Conservation (phyloP, 139 green algal genomes). For the Volvox africanus region DNA sequence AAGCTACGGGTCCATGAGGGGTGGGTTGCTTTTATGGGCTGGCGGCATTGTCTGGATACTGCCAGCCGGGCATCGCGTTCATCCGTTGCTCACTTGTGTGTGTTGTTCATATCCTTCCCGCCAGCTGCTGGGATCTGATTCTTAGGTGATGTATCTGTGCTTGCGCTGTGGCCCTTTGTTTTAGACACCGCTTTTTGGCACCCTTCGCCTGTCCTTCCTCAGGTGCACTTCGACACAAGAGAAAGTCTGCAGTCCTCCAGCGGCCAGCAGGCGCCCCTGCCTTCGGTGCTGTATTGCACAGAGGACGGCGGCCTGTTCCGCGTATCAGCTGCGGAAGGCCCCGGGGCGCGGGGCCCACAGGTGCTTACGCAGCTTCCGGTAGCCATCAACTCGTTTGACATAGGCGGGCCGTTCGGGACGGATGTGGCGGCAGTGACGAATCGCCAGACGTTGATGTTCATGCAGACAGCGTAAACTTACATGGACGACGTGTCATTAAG, state of each 20-base stretch:
- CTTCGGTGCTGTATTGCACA: constrained; percentile 64
- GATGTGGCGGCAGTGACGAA: constrained; percentile 61
- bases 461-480: background rate
- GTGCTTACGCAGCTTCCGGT: constrained; percentile 42
- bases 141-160: no score
- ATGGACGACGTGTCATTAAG: no score
- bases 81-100: no score
- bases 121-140: no score
- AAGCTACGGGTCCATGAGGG: no score
- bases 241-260: background rate
- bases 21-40: no score
- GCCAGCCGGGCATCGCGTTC: no score
- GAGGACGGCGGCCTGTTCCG: constrained; percentile 55
- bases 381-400: constrained; percentile 64
- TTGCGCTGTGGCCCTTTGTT: no score
- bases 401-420: constrained; percentile 41
- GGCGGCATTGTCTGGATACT: no score
- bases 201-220: background rate
- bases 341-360: background rate
- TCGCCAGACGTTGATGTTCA: constrained; percentile 60
- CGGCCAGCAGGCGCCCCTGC: constrained; percentile 15
- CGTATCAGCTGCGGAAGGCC: background rate
- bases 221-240: constrained; percentile 54
- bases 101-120: no score
- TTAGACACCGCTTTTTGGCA: no score